Percentiles rank a stretch among this genome's conserved stretches.
Conservation (phyloP, 2,329 filamentous ascomycete genomes). For the Exophiala phaeomuriformis region DNA sequence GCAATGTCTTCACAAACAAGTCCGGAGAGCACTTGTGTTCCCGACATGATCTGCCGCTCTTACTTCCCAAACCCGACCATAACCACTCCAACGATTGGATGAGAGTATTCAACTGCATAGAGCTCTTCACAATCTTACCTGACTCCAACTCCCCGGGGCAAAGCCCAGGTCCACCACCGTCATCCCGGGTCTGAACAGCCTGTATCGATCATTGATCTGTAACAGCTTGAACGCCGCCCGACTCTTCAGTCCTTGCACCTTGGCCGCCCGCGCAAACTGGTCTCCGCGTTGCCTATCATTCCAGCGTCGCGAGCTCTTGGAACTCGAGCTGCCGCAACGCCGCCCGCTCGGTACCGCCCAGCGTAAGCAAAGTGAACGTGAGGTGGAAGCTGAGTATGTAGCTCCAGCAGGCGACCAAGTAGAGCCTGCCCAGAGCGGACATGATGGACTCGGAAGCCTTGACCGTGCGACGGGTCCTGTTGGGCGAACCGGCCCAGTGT, state of each 20-base stretch:
- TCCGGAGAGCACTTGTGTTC: too few relatives aligned
- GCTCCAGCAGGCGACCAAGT: slow-evolving; percentile 25
- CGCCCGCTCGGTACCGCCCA: slow-evolving; percentile 3
- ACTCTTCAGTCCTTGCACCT: slow-evolving; percentile 73
- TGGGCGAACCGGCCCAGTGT: neutral
- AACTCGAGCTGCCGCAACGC: slow-evolving; percentile 13
- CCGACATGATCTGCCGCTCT: too few relatives aligned
- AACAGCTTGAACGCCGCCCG: slow-evolving; percentile 89
- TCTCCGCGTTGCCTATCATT: slow-evolving; percentile 70
- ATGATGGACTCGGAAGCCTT: slow-evolving; percentile 3
- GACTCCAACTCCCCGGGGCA: slow-evolving; percentile 66
- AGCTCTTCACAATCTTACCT: slow-evolving; percentile 38
- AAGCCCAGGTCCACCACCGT: slow-evolving; percentile 89
- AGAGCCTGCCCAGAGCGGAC: slow-evolving; percentile 23
- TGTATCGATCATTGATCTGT: slow-evolving; percentile 78
- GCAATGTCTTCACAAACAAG: neutral
- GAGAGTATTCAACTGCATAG: too few relatives aligned
- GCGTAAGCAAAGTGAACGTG: slow-evolving; percentile 18
- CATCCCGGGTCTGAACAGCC: slow-evolving; percentile 69
- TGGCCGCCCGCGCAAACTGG: slow-evolving; percentile 64
- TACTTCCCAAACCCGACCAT: too few relatives aligned
- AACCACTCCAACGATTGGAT: neutral
- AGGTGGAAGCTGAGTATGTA: slow-evolving; percentile 26
- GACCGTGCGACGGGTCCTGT: neutral
- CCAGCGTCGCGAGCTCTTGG: slow-evolving; percentile 47